Base-by-base conservation (phyloP, 257 asterid species). In the Cordia subcordata region DNA sequence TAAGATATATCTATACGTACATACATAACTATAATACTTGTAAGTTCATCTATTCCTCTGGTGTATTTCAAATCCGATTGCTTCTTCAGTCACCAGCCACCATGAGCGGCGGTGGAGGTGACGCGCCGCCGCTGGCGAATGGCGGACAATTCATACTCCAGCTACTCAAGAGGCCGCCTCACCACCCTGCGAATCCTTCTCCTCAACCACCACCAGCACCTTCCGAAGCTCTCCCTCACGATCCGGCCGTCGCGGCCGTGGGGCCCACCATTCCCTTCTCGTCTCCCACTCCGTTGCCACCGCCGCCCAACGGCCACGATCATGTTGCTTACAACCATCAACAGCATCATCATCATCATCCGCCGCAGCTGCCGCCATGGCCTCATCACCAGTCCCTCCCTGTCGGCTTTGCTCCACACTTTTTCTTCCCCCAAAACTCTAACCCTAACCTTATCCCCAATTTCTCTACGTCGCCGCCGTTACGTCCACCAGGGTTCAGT, bases 111-210 rank as follows among this genome's bases (percentile, higher is more conserved):
- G 71, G 85, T 57, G 91, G 90, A 61, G 76, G 85, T 69, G 93
- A 81, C 70, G 79, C 81, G 64, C 77, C 95, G 76, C 81, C 77
- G 60, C 65, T 83, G 53, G 40, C 22, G 4, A 78, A 70, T 57
- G 87, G 88, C 79, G 98, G 96, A 12, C 94, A 92, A 51, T 85
- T 76, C 72, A 90, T 92, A 61, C 88, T 92, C 66, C 82, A 81
- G 47, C 90, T 92, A 45, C 90, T 92, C 55, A 79, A 78, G 3
- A 76, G 60, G 0, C 85, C 79, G 8, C 65, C 81, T 8, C 68
- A 68, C 33, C 75, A 64, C 65, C 63, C 66, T 37, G 15, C 14
- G 46, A 10, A 59, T 40, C 70, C 63, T 32, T 27, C 69, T 6
- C 65, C 68, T 3, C 55, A 64, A 4, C 27, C 51, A 6, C 66